Base-by-base conservation (phyloP, 176 grass and related monocot genomes). In the Cenchrus americanus region DNA sequence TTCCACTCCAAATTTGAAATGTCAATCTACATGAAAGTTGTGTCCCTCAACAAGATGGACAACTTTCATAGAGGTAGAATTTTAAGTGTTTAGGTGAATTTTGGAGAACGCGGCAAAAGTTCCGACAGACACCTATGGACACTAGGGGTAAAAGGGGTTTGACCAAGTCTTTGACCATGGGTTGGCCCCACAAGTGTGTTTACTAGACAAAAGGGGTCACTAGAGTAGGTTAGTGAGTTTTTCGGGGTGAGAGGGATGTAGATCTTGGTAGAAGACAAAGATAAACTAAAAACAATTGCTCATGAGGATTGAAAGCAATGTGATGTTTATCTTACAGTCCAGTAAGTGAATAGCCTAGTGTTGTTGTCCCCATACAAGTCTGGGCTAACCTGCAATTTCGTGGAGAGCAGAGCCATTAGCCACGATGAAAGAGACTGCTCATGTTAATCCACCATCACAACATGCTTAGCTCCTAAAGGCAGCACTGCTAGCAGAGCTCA, bases 301-400 rank as follows among this genome's bases (percentile, higher is more conserved):
- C 55, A 49, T 61, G 34, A 72, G 34, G n/a, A 75, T 76, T 78
- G 55, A 73, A 73, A 80, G 78, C 59, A 83, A 82, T 78, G 73
- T 66, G 47, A 42, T 69, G 64, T 69, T 70, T 65, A 80, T 89
- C 91, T 94, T 90, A 94, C 94, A 66, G 94, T 97, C 91, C 89
- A 97, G 66, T 94, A 94, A 81, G 94, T 97, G 71, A 97, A 97
- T 17, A 97, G 89, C 37, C 91, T 94, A 73, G 91, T 97, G 85
- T 92, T 92, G 76, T 94, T 97, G 53, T 97, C 89, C 41, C 94
- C 94, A 72, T 97, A 94, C 24, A 97, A 80, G 79, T 97, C 91
- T 58, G 94, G 94, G 62, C 91, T 97, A 48, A 97, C 94, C 91
- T 97, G 89, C 63, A 86, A 84, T 81, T 89, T 81, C 22, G 66